phyloP scores from a whole-genome alignment of 768 basidiomycete genomes.

The Sarcomyxa edulis region DNA sequence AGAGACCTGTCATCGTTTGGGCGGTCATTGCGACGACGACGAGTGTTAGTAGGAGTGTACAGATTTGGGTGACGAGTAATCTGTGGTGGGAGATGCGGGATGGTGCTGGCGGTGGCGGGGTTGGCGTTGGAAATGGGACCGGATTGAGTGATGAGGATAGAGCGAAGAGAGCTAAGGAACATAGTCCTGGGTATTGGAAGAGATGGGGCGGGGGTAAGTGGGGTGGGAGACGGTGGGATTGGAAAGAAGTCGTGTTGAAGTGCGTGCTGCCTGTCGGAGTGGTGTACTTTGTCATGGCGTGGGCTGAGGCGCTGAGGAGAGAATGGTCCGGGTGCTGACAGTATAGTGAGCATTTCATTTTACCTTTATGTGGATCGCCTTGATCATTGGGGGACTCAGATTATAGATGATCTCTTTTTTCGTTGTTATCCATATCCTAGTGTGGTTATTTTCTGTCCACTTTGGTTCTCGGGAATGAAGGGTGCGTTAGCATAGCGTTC shows the following conservation, averaged over 20 bases:
- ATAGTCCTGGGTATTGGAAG: conserved; percentile 27
- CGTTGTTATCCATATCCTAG: too few relatives aligned
- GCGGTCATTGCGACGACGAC: conserved; percentile 88
- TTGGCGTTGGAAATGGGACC: conserved; percentile 11
- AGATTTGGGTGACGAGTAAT: conserved; percentile 96
- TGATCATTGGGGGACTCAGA: too few relatives aligned
- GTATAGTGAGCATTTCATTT: not conserved
- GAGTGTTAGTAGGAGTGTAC: conserved; percentile 73
- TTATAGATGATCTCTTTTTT: too few relatives aligned
- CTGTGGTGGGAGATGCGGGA: conserved; percentile 46
- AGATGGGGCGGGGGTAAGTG: conserved; percentile 42
- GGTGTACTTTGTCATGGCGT: conserved; percentile 78
- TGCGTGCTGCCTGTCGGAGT: conserved; percentile 72
- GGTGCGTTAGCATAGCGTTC: too few relatives aligned
- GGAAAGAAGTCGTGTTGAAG: conserved; percentile 62
- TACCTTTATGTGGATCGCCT: too few relatives aligned
- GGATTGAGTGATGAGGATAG: conserved; percentile 9
- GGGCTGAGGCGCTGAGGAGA: conserved; percentile 51
- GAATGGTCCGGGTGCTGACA: conserved; percentile 34
- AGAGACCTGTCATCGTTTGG: conserved; percentile 84
- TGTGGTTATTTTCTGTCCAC: too few relatives aligned
- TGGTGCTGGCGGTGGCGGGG: conserved; percentile 15
- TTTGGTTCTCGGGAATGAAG: too few relatives aligned
- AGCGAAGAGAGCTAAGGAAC: not conserved
- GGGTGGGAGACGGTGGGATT: conserved; percentile 74